Evolutionary conservation across 2,329 filamentous ascomycete species (phyloP).

Genomic region (Dactylellina parvicollis): DNA sequence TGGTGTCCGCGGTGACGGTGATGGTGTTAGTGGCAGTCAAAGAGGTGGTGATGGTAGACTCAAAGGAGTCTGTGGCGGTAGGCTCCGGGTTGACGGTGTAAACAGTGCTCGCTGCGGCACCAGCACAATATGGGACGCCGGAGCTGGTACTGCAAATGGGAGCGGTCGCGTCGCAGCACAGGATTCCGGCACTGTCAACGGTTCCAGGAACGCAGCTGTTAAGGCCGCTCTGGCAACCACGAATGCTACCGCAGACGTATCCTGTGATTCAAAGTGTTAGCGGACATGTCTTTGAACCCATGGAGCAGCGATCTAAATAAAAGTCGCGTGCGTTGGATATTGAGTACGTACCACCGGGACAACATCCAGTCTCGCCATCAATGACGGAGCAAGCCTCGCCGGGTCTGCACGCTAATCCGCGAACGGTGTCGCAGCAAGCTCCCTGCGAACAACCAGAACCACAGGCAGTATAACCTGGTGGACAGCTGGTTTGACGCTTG

Average conservation of each 20-base stretch:
- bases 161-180: constrained; percentile 42
- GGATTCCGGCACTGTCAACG: constrained; percentile 26
- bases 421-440: constrained; percentile 32
- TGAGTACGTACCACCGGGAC: constrained; percentile 37
- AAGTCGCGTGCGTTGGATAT: background rate
- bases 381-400: constrained; percentile 43
- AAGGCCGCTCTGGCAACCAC: constrained; percentile 28
- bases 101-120: constrained; percentile 33
- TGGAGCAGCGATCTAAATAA: background rate
- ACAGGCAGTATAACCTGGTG: constrained; percentile 28
- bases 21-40: constrained; percentile 9
- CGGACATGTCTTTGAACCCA: background rate
- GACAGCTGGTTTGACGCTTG: constrained; percentile 38
- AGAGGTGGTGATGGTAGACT: constrained; percentile 29
- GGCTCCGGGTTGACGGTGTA: constrained; percentile 29
- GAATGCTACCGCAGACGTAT: constrained; percentile 37
- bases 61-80: constrained; percentile 16
- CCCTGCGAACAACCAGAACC: constrained; percentile 37
- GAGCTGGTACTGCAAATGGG: constrained; percentile 48
- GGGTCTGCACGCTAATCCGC: constrained; percentile 37
- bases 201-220: constrained; percentile 38
- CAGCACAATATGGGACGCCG: constrained; percentile 47
- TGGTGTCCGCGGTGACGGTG: constrained; percentile 12
- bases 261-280: constrained; percentile 26
- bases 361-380: constrained; percentile 42